phyloP scores from a whole-genome alignment of 768 basidiomycete species.

The Sistotremastrum niveocremeum region DNA sequence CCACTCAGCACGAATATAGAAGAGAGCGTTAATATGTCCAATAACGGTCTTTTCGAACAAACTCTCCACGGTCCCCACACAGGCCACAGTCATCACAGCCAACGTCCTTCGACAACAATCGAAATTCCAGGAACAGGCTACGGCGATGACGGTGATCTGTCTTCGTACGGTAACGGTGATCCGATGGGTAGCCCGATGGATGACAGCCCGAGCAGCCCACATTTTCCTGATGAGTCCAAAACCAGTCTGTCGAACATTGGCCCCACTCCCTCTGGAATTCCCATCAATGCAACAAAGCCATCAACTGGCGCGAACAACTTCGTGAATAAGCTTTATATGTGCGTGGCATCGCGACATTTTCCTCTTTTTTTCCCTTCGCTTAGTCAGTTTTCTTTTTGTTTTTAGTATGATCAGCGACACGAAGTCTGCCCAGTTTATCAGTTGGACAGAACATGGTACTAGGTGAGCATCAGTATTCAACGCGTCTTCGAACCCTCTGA shows the following conservation, averaged over 20 bases:
- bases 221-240: conserved; percentile 6
- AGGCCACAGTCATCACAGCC: conserved; percentile 26
- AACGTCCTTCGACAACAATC: conserved; percentile 16
- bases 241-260: conserved; percentile 6
- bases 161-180: too few species aligned
- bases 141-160: conserved; percentile 1
- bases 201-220: conserved; percentile 18
- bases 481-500: neutral
- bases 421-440: conserved; percentile 66
- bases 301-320: conserved; percentile 61
- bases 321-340: conserved; percentile 66
- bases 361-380: too few species aligned
- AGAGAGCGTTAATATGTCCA: conserved; percentile 15
- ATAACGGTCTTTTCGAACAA: conserved; percentile 5
- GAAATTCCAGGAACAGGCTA: conserved; percentile 12
- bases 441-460: conserved; percentile 72
- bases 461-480: conserved; percentile 21
- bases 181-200: conserved; percentile 12
- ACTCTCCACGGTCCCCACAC: conserved; percentile 9
- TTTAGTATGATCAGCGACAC: conserved; percentile 76
- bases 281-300: conserved; percentile 25
- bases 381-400: conserved; percentile 36
- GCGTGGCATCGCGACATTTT: neutral
- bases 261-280: neutral
- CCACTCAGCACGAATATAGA: conserved; percentile 19